Conservation (phyloP, 371 early-diverging fungal genomes). For the Apophysomyces variabilis region DNA sequence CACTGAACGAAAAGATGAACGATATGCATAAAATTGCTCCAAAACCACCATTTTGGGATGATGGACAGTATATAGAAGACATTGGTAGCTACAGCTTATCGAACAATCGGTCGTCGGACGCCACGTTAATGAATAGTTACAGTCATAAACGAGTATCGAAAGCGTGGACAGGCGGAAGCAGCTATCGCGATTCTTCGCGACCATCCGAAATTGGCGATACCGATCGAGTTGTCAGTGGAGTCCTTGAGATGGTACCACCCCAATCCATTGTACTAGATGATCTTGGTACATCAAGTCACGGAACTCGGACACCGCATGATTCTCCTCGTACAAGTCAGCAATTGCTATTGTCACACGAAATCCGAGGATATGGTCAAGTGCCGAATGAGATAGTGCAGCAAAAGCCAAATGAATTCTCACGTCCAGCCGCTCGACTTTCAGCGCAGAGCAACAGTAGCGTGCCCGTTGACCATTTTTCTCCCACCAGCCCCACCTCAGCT, state of each 20-base stretch:
- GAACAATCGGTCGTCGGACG: neutral
- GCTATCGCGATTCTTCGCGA: neutral
- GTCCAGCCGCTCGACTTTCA: conserved; percentile 27
- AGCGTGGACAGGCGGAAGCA: conserved; percentile 13
- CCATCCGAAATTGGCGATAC: conserved; percentile 41
- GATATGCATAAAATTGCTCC: conserved; percentile 7
- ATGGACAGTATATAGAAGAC: conserved; percentile 9
- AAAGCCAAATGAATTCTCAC: conserved; percentile 50
- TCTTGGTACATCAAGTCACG: conserved; percentile 9
- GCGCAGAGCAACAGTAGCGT: conserved; percentile 22
- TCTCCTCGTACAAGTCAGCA: conserved; percentile 34
- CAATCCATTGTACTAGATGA: conserved; percentile 5
- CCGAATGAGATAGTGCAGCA: conserved; percentile 45
- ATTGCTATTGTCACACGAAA: conserved; percentile 20
- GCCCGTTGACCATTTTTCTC: conserved; percentile 28
- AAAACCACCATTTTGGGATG: conserved; percentile 10
- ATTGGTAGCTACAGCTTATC: neutral
- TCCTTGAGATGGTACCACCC: conserved; percentile 21
- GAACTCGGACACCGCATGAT: conserved; percentile 19
- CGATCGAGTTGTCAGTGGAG: conserved; percentile 37
- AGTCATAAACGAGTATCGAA: conserved; percentile 15
- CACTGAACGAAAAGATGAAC: conserved; percentile 12
- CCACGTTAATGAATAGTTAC: conserved; percentile 6
- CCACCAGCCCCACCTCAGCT: conserved; percentile 14
- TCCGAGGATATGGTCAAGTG: conserved; percentile 30